These are phyloP conservation scores for Xylaria digitata DNA, from an alignment of 2,329 filamentous ascomycete species.

Conservation along the genomic window DNA sequence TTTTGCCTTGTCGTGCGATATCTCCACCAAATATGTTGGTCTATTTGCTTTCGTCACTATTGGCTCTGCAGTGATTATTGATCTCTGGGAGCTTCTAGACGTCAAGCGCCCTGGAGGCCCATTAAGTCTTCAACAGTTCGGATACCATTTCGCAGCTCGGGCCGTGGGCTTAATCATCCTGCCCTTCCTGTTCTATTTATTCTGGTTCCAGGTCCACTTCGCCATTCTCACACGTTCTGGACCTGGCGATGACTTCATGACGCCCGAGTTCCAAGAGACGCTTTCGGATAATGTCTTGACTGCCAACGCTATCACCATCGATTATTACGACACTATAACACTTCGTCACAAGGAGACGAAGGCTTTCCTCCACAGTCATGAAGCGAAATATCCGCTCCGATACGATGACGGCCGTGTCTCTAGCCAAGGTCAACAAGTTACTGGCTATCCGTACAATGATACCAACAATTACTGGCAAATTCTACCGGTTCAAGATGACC, in stretches of 20 bases:
- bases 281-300: conserved; percentile 94
- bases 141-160: conserved; percentile 89
- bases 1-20: conserved; percentile 94
- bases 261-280: conserved; percentile 96
- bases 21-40: conserved; percentile 98
- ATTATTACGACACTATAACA: conserved; percentile 90
- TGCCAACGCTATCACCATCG: conserved; percentile 83
- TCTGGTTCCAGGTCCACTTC: conserved; percentile 99
- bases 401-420: conserved; percentile 98
- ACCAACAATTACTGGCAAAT: conserved; percentile 99
- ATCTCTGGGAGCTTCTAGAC: conserved; percentile 94
- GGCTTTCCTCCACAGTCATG: conserved; percentile 93
- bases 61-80: conserved; percentile 90
- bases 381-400: conserved; percentile 87
- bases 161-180: conserved; percentile 87
- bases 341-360: conserved; percentile 98
- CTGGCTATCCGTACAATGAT: conserved; percentile 97
- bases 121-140: conserved; percentile 82
- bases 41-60: conserved; percentile 97
- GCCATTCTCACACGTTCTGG: conserved; percentile 87
- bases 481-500: conserved; percentile 73
- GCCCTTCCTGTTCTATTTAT: conserved; percentile 97
- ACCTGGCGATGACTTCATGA: conserved; percentile 98
- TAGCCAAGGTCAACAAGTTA: conserved; percentile 97
- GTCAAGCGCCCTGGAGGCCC: conserved; percentile 85